Base-by-base conservation (phyloP, 75 land plant genomes). In the Azolla pinnata region DNA sequence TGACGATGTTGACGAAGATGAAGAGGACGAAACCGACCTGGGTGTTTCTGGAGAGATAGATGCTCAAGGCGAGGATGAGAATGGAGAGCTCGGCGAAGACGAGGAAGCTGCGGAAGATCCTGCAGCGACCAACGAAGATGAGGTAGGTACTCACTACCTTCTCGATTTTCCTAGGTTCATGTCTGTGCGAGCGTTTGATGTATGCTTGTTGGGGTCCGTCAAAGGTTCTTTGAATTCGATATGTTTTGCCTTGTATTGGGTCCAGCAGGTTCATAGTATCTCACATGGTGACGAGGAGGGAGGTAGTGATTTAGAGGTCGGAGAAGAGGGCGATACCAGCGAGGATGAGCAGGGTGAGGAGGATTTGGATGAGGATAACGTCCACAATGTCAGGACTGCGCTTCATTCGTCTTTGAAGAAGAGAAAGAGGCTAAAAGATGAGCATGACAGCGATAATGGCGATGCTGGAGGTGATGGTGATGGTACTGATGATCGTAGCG, bases 261-360 rank as follows among this genome's bases (percentile, higher is more conserved):
- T n/a, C n/a, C n/a, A n/a, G n/a, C n/a, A n/a, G n/a, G n/a, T n/a
- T n/a, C n/a, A n/a, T n/a, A n/a, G n/a, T n/a, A n/a, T n/a, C n/a
- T n/a, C n/a, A n/a, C n/a, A n/a, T n/a, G 21, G 17, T 25, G 34
- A 17, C 31, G 45, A n/a, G 24, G 54, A 51, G 27, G 23, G 28
- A 20, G 25, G 18, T 47, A 45, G n/a, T 44, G 27, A 30, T 21
- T 12, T 14, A 2, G n/a, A 70, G 44, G 67, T 57, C 4, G 77
- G 71, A 33, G 77, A 75, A 18, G 42, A 38, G 7, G 7, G 14
- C 44, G 42, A 38, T 38, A 8, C 42, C 2, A 70, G 68, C 55
- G 67, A 62, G 24, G 67, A 64, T 28, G 75, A 72, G 2, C 75
- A 75, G 28, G 77, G 58, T 31, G 77, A 70, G 9, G 75, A 67